Base-by-base conservation (phyloP, 2,329 filamentous ascomycete species). In the Aspergillus tubingensis region DNA sequence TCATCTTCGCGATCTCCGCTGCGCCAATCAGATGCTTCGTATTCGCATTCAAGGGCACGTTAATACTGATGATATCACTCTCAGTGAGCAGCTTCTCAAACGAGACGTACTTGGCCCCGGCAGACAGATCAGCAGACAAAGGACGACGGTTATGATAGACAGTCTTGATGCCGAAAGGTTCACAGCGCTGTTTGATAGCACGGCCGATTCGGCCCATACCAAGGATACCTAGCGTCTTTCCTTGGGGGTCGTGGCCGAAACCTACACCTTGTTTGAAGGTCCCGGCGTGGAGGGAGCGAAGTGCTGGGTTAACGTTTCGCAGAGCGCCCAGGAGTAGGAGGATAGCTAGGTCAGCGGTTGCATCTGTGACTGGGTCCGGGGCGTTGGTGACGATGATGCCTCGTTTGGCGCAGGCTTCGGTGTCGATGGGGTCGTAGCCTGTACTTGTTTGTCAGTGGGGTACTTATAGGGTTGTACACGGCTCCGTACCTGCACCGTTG, bases 241-340 rank as follows among this genome's bases (percentile, higher is more conserved):
- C 41, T n/a, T 32, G 13, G 0, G 32, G 44, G 19, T 50, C 44
- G 11, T 25, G 17, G 8, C 44, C 32, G n/a, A 38, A 50, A 5
- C 8, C 17, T 3, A 36, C 25, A 5, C 25, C 44, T 10, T 36
- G 13, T n/a, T 53, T 53, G 25, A 49, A 54, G 32, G 19, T 11
- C 15, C 25, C 13, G 2, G 44, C 39, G 17, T 13, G 11, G 1
- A 36, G n/a, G 25, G 38, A 17, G 13, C 17, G 11, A 11, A 58
- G 5, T 3, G 39, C 19, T 1, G 25, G 25, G 15, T 25, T 54
- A 4, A 17, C 25, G 7, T 88, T 86, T 52, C 90, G 82, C 58
- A 93, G 79, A 17, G 89, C 87, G 17, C 90, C 90, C 48, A 94
- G 79, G 61, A 92, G 85, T 3, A 93, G 82, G 72, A 90, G 93